phyloP scores from a whole-genome alignment of 768 basidiomycete genomes.

The Podaxis sp. region DNA sequence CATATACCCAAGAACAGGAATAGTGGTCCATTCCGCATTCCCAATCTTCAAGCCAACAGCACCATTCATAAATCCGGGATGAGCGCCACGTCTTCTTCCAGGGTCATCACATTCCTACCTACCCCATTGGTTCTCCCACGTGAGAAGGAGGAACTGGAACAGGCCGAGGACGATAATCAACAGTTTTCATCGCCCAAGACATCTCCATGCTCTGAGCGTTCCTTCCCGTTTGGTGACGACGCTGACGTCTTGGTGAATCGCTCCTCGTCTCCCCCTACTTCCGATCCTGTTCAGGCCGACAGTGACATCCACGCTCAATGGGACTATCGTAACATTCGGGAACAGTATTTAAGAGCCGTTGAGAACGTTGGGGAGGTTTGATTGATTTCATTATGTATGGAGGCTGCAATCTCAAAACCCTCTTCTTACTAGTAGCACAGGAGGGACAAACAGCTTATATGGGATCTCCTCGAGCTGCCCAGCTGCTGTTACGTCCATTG shows the following conservation, averaged over 20 bases:
- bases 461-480: constrained; percentile 2
- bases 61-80: background rate
- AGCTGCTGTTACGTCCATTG: constrained; percentile 4
- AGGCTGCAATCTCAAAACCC: background rate
- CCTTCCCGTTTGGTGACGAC: background rate
- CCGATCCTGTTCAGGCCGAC: background rate
- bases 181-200: constrained; percentile 1
- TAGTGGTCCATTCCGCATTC: constrained; percentile 9
- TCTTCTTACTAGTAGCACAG: constrained; percentile 2
- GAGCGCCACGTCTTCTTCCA: background rate
- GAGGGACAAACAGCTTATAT: background rate
- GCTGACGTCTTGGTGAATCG: background rate
- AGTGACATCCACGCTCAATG: background rate
- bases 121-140: background rate
- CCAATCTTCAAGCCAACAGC: background rate
- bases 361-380: constrained; percentile 5
- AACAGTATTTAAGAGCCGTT: background rate
- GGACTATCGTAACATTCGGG: background rate
- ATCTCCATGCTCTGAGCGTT: constrained; percentile 1
- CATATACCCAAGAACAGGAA: background rate
- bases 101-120: constrained; percentile 11
- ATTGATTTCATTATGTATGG: background rate
- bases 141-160: too few relatives aligned
- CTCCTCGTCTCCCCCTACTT: constrained; percentile 6
- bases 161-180: background rate